A percentile compares a stretch with the other conserved stretches of the same genome.
Evolutionary conservation across 1,284 basidiomycete genomes (phyloP).

Genomic region (Meripilus lineatus): DNA sequence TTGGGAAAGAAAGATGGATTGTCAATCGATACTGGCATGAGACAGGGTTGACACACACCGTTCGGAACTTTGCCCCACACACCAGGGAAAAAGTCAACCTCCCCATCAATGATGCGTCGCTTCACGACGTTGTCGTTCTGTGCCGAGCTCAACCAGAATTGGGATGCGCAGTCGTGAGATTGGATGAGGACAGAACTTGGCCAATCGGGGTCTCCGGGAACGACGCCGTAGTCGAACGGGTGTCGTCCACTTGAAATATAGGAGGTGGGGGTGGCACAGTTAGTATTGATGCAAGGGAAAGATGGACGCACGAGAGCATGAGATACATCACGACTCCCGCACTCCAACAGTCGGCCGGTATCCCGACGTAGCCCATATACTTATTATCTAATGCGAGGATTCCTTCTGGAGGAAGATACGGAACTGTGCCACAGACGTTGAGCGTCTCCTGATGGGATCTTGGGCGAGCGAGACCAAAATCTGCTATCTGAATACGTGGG

Average conservation of each 20-base stretch:
- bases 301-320: slow-evolving; percentile 67
- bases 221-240: slow-evolving; percentile 56
- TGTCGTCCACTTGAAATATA: slow-evolving; percentile 52
- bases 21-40: too few species aligned
- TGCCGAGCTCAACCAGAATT: slow-evolving; percentile 43
- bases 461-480: slow-evolving; percentile 84
- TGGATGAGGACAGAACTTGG: slow-evolving; percentile 23
- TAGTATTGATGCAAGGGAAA: not conserved
- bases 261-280: slow-evolving; percentile 6
- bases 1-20: not conserved
- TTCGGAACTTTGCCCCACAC: slow-evolving; percentile 53
- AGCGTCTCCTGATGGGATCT: slow-evolving; percentile 73
- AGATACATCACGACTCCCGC: slow-evolving; percentile 74
- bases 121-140: slow-evolving; percentile 58
- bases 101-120: slow-evolving; percentile 59
- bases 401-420: slow-evolving; percentile 82
- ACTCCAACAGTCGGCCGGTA: slow-evolving; percentile 84
- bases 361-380: slow-evolving; percentile 67
- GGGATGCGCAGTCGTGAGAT: slow-evolving; percentile 28
- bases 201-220: slow-evolving; percentile 20
- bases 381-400: slow-evolving; percentile 70
- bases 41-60: slow-evolving; percentile 40
- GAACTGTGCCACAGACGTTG: slow-evolving; percentile 78
- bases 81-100: slow-evolving; percentile 46
- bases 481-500: slow-evolving; percentile 78